These are phyloP conservation scores for Amauroascus niger DNA, from an alignment of 2,329 filamentous ascomycete genomes.

Conservation along the genomic window DNA sequence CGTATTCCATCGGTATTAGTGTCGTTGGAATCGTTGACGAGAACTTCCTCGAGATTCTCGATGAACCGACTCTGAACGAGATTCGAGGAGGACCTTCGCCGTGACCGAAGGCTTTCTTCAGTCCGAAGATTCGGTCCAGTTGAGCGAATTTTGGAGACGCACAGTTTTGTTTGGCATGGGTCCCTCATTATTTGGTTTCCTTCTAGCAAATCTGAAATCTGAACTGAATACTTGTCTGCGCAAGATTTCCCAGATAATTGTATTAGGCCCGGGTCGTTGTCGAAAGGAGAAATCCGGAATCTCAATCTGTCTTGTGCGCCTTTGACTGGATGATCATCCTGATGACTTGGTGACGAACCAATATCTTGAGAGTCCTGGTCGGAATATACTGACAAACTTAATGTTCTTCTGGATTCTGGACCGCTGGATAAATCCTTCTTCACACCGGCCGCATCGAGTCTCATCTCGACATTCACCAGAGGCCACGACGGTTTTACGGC, in stretches of 20 bases:
- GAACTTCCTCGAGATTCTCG: constrained; percentile 27
- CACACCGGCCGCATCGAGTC: neutral
- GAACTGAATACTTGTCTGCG: neutral
- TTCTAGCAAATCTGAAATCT: neutral
- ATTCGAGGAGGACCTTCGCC: neutral
- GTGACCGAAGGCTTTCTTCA: neutral
- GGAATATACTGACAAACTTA: neutral
- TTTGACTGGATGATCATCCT: neutral
- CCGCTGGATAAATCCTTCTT: neutral
- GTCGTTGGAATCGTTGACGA: constrained; percentile 26
- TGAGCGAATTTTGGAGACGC: neutral
- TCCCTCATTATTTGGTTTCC: neutral
- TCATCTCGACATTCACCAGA: neutral
- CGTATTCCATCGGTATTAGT: neutral
- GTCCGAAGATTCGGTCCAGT: neutral
- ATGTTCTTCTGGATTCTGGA: neutral
- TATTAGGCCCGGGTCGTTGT: neutral
- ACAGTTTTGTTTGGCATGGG: neutral
- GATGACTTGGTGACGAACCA: neutral
- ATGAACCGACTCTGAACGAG: constrained; percentile 26
- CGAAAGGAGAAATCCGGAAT: neutral
- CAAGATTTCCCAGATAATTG: neutral
- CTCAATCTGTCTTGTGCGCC: neutral
- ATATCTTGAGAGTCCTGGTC: neutral
- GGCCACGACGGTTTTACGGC: neutral